Conservation (phyloP, 1,284 basidiomycete genomes). For the Agroathelia rolfsii region DNA sequence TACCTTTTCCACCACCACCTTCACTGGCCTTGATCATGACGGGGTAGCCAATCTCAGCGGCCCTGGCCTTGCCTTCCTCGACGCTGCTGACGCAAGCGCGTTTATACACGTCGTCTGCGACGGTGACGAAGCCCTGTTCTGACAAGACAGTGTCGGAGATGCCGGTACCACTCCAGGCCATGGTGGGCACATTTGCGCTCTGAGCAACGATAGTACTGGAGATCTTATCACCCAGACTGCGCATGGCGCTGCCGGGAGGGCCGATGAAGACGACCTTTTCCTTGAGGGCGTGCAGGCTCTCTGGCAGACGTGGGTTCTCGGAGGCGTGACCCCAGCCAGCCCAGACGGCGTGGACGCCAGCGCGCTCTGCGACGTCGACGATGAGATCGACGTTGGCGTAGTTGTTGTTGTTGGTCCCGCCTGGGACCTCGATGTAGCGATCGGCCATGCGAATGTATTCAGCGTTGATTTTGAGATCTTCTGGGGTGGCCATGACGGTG, state of each 20-base stretch:
- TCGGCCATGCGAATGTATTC: constrained; percentile 99
- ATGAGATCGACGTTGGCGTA: constrained; percentile 99
- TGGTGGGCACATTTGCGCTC: constrained; percentile 94
- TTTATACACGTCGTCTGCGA: constrained; percentile 86
- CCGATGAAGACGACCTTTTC: constrained; percentile 99
- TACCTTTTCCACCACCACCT: constrained; percentile 98
- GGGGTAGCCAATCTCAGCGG: constrained; percentile 90
- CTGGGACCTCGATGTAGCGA: constrained; percentile 97
- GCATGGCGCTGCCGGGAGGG: constrained; percentile 97
- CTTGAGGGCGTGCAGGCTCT: constrained; percentile 84
- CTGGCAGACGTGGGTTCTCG: constrained; percentile 97
- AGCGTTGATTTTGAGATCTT: constrained; percentile 97
- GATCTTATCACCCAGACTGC: constrained; percentile 98
- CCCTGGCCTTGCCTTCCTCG: constrained; percentile 79
- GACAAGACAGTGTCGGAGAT: constrained; percentile 86
- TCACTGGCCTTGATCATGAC: constrained; percentile 99
- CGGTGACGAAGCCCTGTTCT: constrained; percentile 85
- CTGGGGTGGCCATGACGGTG: constrained; percentile 99
- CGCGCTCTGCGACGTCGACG: constrained; percentile 94
- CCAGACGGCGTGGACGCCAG: constrained; percentile 98
- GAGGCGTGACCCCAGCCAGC: constrained; percentile 99
- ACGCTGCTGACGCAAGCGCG: constrained; percentile 87
- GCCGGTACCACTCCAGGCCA: constrained; percentile 98
- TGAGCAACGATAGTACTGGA: constrained; percentile 99
- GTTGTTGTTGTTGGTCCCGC: constrained; percentile 99